Evolutionary conservation across 495 filamentous ascomycete species (phyloP), one percentile per base, ranked within the genome.

Genomic region (Usnea hakonensis): DNA sequence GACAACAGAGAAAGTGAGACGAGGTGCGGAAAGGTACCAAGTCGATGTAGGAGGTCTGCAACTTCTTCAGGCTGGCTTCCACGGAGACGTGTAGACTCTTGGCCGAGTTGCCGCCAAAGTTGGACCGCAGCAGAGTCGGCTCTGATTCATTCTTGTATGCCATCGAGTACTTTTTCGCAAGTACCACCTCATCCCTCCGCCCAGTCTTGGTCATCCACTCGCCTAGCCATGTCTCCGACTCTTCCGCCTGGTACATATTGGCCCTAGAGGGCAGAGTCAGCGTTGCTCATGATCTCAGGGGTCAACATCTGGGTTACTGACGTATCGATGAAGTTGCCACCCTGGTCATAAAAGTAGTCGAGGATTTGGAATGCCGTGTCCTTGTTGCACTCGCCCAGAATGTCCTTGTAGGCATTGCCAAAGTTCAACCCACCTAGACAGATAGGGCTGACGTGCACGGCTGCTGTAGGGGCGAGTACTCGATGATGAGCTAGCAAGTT

Each of bases 141-240:
- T 16, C 58, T 40, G 43, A 52, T 28, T 65, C 64, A 17, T 48
- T 67, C 1, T 44, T 61, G 68, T 72, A 78, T 44, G 72, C 73
- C 7, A 73, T 74, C 2, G 81, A 81, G 69, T 76, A 85, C 67
- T 91, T 94, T 54, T 89, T 92, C 0, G 89, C 88, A 52, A 93
- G 76, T 36, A 93, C 87, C 55, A 90, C 75, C 62, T 84, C 75
- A 68, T 88, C 85, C 1, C 87, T 76, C 63, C 78, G 80, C 17
- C 75, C 69, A 23, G 82, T 77, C 61, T 69, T 48, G 55, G 75
- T 59, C 77, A 85, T 79, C 83, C 83, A 86, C 63, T 86, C 83
- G 26, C 83, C 83, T 32, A 85, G 63, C 81, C 81, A 84, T n/a
- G 64, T 63, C 68, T 86, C 83, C n/a, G 74, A 78, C 56, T 83